These are phyloP conservation scores for Plectosphaerella sp. DNA, from an alignment of 2,329 filamentous ascomycete species.

Conservation along the genomic window DNA sequence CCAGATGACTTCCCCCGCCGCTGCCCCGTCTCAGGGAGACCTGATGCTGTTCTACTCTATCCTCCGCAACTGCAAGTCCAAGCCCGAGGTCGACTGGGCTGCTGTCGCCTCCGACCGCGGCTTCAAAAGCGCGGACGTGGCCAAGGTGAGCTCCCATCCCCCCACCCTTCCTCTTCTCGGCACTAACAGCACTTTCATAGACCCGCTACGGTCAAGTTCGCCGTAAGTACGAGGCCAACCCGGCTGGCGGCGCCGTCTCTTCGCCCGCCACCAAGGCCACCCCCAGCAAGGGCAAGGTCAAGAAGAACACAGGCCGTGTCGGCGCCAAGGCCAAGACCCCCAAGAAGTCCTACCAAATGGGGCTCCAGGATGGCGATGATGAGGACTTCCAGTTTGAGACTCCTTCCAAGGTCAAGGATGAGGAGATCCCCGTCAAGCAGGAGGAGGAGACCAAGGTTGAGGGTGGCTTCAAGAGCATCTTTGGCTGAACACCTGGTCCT, in stretches of 20 bases:
- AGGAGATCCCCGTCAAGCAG: not conserved
- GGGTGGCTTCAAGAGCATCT: no score
- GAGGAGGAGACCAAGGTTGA: not conserved
- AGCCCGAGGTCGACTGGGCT: constrained; percentile 44
- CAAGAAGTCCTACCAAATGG: not conserved
- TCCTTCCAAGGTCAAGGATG: not conserved
- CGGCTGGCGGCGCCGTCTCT: constrained; percentile 1
- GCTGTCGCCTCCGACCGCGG: constrained; percentile 34
- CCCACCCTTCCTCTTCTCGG: not conserved
- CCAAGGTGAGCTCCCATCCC: constrained; percentile 30
- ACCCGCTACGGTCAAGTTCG: constrained; percentile 47
- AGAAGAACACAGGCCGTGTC: constrained; percentile 10
- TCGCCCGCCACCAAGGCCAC: constrained; percentile 4
- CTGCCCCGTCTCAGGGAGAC: constrained; percentile 18
- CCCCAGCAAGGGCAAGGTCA: constrained; percentile 7
- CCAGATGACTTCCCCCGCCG: not conserved
- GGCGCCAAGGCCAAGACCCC: constrained; percentile 11
- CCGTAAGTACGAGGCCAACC: constrained; percentile 31
- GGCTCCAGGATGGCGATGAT: no score
- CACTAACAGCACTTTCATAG: constrained; percentile 13
- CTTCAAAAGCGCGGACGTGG: constrained; percentile 40
- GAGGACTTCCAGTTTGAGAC: no score
- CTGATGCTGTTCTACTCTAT: constrained; percentile 40
- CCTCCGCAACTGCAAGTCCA: constrained; percentile 36
- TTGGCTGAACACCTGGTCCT: no score